Conservation (phyloP, 306 rosid genomes). For the Gleditsia sinensis region DNA sequence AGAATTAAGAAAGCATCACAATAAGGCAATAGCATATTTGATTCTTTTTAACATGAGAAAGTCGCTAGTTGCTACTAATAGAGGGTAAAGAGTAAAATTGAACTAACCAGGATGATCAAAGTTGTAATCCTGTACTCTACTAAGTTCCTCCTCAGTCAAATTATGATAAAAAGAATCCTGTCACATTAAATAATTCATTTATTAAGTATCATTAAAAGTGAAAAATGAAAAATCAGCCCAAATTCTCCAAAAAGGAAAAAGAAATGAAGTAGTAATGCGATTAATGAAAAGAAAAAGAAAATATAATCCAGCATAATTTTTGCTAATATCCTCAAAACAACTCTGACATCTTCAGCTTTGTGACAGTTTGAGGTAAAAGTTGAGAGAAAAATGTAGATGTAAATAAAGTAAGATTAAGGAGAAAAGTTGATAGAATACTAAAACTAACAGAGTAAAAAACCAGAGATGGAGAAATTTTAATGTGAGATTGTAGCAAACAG, state of each 20-base stretch:
- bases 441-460: conserved; percentile 14
- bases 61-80: background rate
- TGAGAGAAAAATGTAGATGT: background rate
- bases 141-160: conserved; percentile 75
- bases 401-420: background rate
- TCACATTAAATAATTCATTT: conserved; percentile 15
- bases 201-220: conserved; percentile 13
- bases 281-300: background rate
- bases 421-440: background rate
- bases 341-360: conserved; percentile 5
- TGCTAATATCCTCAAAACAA: background rate
- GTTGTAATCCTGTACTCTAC: conserved; percentile 87
- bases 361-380: background rate
- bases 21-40: conserved; percentile 7
- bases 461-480: background rate
- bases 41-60: conserved; percentile 13
- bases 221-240: conserved; percentile 27
- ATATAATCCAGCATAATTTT: background rate
- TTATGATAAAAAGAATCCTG: conserved; percentile 98
- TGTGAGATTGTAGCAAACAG: conserved; percentile 25
- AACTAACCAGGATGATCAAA: conserved; percentile 97
- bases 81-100: conserved; percentile 24
- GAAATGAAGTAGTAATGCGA: conserved; percentile 6
- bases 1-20: background rate
- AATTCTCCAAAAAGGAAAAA: conserved; percentile 19